Evolutionary conservation across 495 filamentous ascomycete genomes (phyloP).

Genomic region (Penicillium canescens): DNA sequence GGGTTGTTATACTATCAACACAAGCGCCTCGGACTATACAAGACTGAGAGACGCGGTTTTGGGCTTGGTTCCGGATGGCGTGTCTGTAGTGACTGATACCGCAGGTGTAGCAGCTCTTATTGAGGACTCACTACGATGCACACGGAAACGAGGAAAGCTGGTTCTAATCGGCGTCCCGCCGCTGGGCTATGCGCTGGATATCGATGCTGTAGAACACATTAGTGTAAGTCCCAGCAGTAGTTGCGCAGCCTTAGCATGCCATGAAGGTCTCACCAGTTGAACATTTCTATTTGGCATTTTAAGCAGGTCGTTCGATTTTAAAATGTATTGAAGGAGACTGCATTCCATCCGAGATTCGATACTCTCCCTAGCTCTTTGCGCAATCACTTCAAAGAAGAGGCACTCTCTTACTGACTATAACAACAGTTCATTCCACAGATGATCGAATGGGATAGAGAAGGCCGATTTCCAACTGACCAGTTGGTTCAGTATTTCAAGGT

Average conservation of each 20-base stretch:
- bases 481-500: constrained; percentile 5
- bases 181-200: constrained; percentile 21
- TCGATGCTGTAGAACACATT: constrained; percentile 12
- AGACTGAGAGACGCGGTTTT: constrained; percentile 21
- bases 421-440: constrained; percentile 31
- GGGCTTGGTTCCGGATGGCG: constrained; percentile 19
- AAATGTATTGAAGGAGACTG: constrained; percentile 23
- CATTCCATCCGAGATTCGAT: constrained; percentile 13
- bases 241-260: no score
- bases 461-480: constrained; percentile 28
- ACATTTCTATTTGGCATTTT: background rate
- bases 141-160: constrained; percentile 29
- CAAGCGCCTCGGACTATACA: constrained; percentile 8
- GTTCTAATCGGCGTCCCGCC: constrained; percentile 39
- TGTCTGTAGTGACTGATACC: constrained; percentile 35
- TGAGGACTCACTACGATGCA: constrained; percentile 27
- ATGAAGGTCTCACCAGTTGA: background rate
- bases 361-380: background rate
- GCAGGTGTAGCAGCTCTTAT: constrained; percentile 35
- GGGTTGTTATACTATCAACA: constrained; percentile 38
- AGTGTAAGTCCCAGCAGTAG: constrained; percentile 7
- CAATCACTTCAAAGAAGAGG: background rate
- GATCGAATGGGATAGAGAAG: constrained; percentile 37
- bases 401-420: background rate
- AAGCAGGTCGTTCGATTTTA: constrained; percentile 19